Evolutionary conservation across 1,139 yeast species (phyloP), one percentile per base, ranked within the genome.

Genomic region (Protomyces lactucae-debilis): DNA sequence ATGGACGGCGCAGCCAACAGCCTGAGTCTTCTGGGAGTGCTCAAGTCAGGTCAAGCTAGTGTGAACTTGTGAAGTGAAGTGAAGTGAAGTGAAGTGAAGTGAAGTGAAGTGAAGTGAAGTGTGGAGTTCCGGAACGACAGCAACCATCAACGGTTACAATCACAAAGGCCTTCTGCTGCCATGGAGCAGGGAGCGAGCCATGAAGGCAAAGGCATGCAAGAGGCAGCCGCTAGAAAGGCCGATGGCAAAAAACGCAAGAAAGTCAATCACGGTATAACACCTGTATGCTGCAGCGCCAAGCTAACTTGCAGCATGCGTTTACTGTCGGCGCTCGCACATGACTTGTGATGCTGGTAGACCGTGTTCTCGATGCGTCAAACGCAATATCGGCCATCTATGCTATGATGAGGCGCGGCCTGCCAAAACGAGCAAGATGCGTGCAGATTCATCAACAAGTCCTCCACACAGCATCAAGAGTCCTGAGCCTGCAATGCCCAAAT

Each of bases 271-370:
- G 63, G 63, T 59, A 32, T 21, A 46, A 21, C n/a, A 4, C 12
- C n/a, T 10, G 12, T 21, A 1, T 9, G 18, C 16, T 10, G 14
- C 5, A 25, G 8, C n/a, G 10, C 43, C 45, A 18, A 14, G 9
- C 39, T 45, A 12, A n/a, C 35, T 16, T 25, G n/a, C 35, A 59
- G 97, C 98, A 0, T 92, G 98, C 77, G 88, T 92, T 1, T 92
- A 89, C 73, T 92, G 98, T 73, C 82, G 97, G 57, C 79, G 98
- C 57, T 89, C 97, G 0, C 98, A 92, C 74, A 90, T 92, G 95
- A 88, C 91, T 39, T 92, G 98, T 76, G 97, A 91, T 73, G 87
- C 54, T 69, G 78, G 84, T 14, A 79, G 97, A 66, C 98, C 98
- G 1, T 92, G 98, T 73, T 83, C 85, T 63, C 78, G 97, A 61